Evolutionary conservation across 352 stramenopile species (phyloP), one percentile per base, ranked within the genome.

Genomic region (Globisporangium nodosum): DNA sequence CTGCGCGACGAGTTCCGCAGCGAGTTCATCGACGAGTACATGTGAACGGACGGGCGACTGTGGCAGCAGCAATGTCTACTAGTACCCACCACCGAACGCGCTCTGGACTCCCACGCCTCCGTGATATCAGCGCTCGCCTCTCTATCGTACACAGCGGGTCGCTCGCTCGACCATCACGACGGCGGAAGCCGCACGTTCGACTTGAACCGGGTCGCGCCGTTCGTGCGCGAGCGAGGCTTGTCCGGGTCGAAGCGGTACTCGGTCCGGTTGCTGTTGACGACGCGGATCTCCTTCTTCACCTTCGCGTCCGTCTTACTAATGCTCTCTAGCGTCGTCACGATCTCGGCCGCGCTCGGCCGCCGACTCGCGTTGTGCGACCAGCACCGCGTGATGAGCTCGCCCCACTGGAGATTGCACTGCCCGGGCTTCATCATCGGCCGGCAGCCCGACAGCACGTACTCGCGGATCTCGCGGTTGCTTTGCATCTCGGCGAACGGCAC

Each of bases 341-440:
- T 90, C 69, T 94, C 82, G 13, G 82, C 83, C 15, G 85, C 85
- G 5, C 70, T 88, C 37, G 85, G 85, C 42, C 85, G 84, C 49
- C 74, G 66, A 21, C 74, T 69, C 52, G 83, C 68, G 61, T 91
- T 92, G 53, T 87, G 75, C 16, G 83, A 89, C 85, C 85, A 94
- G 70, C 85, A 94, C 49, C 85, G 71, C 49, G 81, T 77, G 64
- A 94, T 92, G 15, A 94, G 73, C 49, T 94, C 81, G 46, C 79
- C 77, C 85, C 85, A 94, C 63, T 91, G 87, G 59, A 92, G 75
- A 65, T 87, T 86, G 64, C 78, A 92, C 63, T 78, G 66, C 8
- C 84, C 81, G 8, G 81, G 71, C 65, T 87, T 88, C 72, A 94
- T 85, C 61, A 78, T 68, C 52, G 85, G 85, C 55, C 85, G 77